These are phyloP conservation scores for Kwoniella mangroviensis DNA, from an alignment of 768 basidiomycete genomes.

Conservation along the genomic window DNA sequence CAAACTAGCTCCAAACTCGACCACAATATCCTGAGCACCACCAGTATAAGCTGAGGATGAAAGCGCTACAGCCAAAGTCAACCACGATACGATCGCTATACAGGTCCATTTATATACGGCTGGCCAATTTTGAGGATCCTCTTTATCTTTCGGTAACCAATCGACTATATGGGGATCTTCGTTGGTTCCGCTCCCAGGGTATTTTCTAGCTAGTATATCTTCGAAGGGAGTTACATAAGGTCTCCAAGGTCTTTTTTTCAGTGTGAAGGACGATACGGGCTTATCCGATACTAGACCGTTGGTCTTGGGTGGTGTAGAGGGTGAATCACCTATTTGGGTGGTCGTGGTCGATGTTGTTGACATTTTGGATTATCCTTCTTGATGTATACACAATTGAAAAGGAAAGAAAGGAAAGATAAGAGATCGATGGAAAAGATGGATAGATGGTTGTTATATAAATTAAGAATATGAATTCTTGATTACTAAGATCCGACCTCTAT, in stretches of 20 bases:
- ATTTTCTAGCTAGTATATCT: slow-evolving; percentile 40
- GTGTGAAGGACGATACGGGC: slow-evolving; percentile 29
- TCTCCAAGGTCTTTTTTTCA: slow-evolving; percentile 47
- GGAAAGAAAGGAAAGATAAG: neutral
- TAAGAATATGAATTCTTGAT: neutral
- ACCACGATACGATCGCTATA: slow-evolving; percentile 42
- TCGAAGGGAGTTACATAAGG: slow-evolving; percentile 50
- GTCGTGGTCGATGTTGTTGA: slow-evolving; percentile 20
- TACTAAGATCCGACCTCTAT: neutral
- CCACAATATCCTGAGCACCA: slow-evolving; percentile 31
- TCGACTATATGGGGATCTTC: slow-evolving; percentile 56
- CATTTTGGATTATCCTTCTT: slow-evolving; percentile 3
- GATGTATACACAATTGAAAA: neutral
- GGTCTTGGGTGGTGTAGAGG: slow-evolving; percentile 3
- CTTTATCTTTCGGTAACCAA: slow-evolving; percentile 53
- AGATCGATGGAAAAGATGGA: too few relatives aligned
- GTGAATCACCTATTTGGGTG: slow-evolving; percentile 16
- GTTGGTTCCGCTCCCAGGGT: slow-evolving; percentile 50
- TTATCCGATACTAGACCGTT: slow-evolving; percentile 4
- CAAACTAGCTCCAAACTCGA: slow-evolving; percentile 38
- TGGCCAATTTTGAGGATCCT: slow-evolving; percentile 54
- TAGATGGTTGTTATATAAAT: too few relatives aligned
- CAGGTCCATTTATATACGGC: slow-evolving; percentile 48
- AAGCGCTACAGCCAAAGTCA: slow-evolving; percentile 53
- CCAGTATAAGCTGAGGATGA: slow-evolving; percentile 48